Base-by-base conservation (phyloP, 2,329 filamentous ascomycete genomes). In the Atkinsonella texensis region DNA sequence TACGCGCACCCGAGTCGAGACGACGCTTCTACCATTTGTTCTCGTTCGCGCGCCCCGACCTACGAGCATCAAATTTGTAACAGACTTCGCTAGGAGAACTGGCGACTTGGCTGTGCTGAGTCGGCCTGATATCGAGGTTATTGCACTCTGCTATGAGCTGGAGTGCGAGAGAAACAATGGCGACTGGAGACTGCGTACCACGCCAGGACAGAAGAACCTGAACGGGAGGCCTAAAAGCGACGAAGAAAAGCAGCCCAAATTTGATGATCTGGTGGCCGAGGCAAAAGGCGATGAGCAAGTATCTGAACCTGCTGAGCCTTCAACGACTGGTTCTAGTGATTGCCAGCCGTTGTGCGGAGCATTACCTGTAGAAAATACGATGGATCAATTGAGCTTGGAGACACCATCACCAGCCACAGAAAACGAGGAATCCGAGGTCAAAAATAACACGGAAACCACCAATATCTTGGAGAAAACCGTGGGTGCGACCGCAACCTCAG, bases 121-220 rank as follows among this genome's bases (percentile, higher is more conserved):
- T 69, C 82, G 79, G 63, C 86, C 89, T 1, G 93, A 98, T 81
- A 73, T 97, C 54, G 86, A 94, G 59, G 78, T 98, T 41, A 73
- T 97, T 62, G 93, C 91, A 9, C 73, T 98, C 52, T 86, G 89
- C 1, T 97, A 97, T 66, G 93, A 98, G 65, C 66, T 97, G n/a
- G 91, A 97, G 61, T 86, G 87, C 61, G 90, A 97, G 72, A 75
- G 84, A 53, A 94, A 95, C 64, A 81, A 83, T n/a, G 90, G 90
- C 2, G 84, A 95, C 64, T 95, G 88, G 85, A 79, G 90, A 54
- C 63, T 96, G 66, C 77, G 90, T 55, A 87, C 79, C 53, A 77
- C 79, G 3, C 91, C 91, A 0, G 85, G 83, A 1, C 89, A 95
- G 65, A 90, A 89, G 66, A 67, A 77, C 1, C 63, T 90, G 52